These are phyloP conservation scores for Ocimum tenuiflorum DNA, from an alignment of 257 asterid genomes.

Conservation along the genomic window DNA sequence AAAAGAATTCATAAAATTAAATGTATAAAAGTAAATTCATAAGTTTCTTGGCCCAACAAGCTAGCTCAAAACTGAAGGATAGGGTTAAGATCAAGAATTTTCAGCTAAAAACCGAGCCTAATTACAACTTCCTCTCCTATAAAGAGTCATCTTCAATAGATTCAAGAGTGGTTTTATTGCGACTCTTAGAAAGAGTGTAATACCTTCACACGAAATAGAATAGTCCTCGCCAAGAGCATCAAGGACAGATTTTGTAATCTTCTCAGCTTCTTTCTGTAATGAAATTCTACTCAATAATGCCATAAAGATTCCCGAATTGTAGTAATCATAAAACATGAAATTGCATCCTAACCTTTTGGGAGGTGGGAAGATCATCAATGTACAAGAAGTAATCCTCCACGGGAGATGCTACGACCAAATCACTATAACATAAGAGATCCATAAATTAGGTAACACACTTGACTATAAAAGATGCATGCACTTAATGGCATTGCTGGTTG, in stretches of 20 bases:
- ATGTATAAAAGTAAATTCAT: too few species aligned
- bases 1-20: too few species aligned
- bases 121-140: not conserved
- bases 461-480: not conserved
- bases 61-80: too few species aligned
- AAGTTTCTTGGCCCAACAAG: too few species aligned
- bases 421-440: slow-evolving; percentile 30
- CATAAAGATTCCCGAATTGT: slow-evolving; percentile 1
- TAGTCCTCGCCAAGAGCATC: slow-evolving; percentile 94
- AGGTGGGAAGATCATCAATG: slow-evolving; percentile 71
- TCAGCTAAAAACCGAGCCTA: too few species aligned
- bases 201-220: slow-evolving; percentile 84
- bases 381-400: slow-evolving; percentile 79
- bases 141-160: not conserved
- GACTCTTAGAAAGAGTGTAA: not conserved
- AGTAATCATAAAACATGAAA: not conserved
- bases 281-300: slow-evolving; percentile 8
- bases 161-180: not conserved
- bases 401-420: slow-evolving; percentile 86
- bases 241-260: slow-evolving; percentile 48
- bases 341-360: slow-evolving; percentile 52
- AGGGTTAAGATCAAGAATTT: too few species aligned
- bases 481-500: not conserved
- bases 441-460: slow-evolving; percentile 1
- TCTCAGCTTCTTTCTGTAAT: slow-evolving; percentile 68